Evolutionary conservation across 495 filamentous ascomycete genomes (phyloP).

Genomic region (Clavariopsis aquatica): DNA sequence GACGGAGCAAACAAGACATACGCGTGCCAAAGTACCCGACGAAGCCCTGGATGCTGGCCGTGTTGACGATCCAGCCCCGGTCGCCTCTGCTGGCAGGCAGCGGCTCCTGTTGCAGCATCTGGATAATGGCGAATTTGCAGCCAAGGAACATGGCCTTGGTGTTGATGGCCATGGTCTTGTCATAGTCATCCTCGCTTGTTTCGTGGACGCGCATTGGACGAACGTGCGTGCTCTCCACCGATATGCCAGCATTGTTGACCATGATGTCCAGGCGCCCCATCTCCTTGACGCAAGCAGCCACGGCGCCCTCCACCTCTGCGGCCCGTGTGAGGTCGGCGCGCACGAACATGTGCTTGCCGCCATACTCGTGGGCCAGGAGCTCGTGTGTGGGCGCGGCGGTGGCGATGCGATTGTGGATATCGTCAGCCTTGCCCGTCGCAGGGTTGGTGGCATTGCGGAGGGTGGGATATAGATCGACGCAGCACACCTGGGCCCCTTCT

Average conservation of each 20-base stretch:
- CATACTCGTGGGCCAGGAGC: slow-evolving; percentile 41
- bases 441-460: slow-evolving; percentile 32
- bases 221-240: slow-evolving; percentile 30
- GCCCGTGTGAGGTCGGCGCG: slow-evolving; percentile 44
- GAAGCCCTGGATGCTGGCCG: slow-evolving; percentile 53
- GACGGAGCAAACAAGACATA: slow-evolving; percentile 9
- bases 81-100: slow-evolving; percentile 45
- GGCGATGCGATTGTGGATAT: slow-evolving; percentile 23
- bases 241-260: slow-evolving; percentile 58
- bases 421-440: slow-evolving; percentile 1
- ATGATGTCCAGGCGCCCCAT: slow-evolving; percentile 55
- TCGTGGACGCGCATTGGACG: slow-evolving; percentile 44
- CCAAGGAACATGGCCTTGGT: slow-evolving; percentile 54
- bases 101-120: slow-evolving; percentile 56
- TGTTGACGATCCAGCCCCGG: slow-evolving; percentile 61
- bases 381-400: slow-evolving; percentile 35
- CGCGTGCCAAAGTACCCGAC: slow-evolving; percentile 40
- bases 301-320: slow-evolving; percentile 45
- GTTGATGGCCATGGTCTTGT: slow-evolving; percentile 52
- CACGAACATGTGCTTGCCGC: slow-evolving; percentile 43
- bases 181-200: slow-evolving; percentile 48
- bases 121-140: slow-evolving; percentile 51
- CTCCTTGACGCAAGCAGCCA: slow-evolving; percentile 44
- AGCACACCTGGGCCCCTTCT: slow-evolving; percentile 41
- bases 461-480: slow-evolving; percentile 38